Evolutionary conservation across 2,329 filamentous ascomycete genomes (phyloP).

Genomic region (Botrytis tulipae): DNA sequence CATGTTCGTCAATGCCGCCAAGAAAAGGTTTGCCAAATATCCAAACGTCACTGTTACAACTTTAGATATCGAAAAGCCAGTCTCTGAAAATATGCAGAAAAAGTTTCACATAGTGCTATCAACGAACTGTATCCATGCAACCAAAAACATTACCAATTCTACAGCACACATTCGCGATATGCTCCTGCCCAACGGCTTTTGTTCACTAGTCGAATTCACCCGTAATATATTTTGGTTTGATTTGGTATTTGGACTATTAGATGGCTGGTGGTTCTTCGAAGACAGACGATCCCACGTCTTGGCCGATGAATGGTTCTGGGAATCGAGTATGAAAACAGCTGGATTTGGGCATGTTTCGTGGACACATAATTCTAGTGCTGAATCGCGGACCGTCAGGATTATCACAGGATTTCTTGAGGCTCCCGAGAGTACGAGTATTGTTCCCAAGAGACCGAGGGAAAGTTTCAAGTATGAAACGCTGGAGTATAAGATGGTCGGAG

Average conservation of each 20-base stretch:
- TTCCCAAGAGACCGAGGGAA: neutral
- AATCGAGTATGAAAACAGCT: slow-evolving; percentile 13
- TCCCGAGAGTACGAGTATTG: neutral
- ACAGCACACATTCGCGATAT: slow-evolving; percentile 22
- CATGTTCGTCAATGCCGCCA: slow-evolving; percentile 30
- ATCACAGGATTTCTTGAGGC: neutral
- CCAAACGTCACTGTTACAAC: slow-evolving; percentile 27
- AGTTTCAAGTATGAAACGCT: neutral
- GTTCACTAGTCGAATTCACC: slow-evolving; percentile 32
- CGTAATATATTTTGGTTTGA: slow-evolving; percentile 30
- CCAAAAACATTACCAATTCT: slow-evolving; percentile 22
- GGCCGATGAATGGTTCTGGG: slow-evolving; percentile 26
- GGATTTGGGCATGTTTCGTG: neutral
- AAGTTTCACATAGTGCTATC: slow-evolving; percentile 29
- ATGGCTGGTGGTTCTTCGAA: slow-evolving; percentile 36
- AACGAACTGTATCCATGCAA: slow-evolving; percentile 35
- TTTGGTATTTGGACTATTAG: slow-evolving; percentile 34
- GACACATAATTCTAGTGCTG: neutral
- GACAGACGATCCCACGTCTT: slow-evolving; percentile 1
- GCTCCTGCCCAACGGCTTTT: slow-evolving; percentile 26
- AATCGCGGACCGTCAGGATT: neutral
- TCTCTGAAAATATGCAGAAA: slow-evolving; percentile 18
- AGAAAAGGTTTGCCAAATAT: slow-evolving; percentile 28
- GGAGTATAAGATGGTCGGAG: neutral
- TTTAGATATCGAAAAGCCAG: slow-evolving; percentile 28